These are phyloP conservation scores for Mucor piriformis DNA, from an alignment of 371 early-diverging fungal species.

Conservation along the genomic window DNA sequence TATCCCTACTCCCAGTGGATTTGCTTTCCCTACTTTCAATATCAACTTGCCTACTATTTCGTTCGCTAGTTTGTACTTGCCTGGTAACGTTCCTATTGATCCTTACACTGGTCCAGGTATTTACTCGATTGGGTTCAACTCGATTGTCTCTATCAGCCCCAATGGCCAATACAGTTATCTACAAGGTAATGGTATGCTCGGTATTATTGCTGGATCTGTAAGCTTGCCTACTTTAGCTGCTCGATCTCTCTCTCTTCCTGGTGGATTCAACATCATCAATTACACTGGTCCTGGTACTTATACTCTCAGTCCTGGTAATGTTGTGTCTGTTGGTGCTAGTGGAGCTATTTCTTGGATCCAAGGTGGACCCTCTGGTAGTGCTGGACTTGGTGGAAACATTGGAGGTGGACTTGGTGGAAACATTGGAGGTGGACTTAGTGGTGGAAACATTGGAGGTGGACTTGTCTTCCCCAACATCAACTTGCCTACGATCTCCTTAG, in stretches of 20 bases:
- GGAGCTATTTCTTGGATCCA: conserved; percentile 2
- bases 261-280: neutral
- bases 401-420: neutral
- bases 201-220: neutral
- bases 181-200: neutral
- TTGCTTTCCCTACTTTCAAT: neutral
- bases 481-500: neutral
- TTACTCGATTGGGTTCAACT: conserved; percentile 1
- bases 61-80: neutral
- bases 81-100: neutral
- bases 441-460: neutral
- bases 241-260: conserved; percentile 3
- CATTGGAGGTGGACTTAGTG: no score
- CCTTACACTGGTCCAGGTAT: conserved; percentile 5
- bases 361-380: neutral
- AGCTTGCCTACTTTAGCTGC: neutral
- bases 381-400: neutral
- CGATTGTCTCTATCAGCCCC: neutral
- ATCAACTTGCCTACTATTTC: neutral
- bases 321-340: neutral
- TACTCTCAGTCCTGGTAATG: conserved; percentile 4
- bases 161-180: conserved; percentile 6
- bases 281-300: conserved; percentile 11
- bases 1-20: neutral
- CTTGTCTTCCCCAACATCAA: neutral